Conservation (phyloP, 202 grass and related monocot species). For the Panicum hallii region DNA sequence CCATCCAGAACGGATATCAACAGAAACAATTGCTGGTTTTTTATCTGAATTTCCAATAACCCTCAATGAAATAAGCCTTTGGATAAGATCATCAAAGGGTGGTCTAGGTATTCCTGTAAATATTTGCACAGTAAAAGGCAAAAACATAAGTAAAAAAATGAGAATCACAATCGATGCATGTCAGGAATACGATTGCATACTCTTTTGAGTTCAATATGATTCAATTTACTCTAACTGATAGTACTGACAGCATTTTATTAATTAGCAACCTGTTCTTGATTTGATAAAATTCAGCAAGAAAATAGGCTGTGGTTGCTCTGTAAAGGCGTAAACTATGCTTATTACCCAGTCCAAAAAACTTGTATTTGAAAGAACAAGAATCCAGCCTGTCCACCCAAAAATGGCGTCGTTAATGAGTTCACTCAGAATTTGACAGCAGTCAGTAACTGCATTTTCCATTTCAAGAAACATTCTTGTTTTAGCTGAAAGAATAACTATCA, state of each 20-base stretch:
- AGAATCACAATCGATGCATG: conserved; percentile 7
- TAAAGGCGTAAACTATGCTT: background rate
- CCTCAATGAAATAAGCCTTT: conserved; percentile 61
- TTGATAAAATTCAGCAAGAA: background rate
- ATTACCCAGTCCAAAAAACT: background rate
- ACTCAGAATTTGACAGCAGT: background rate
- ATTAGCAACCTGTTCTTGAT: conserved; percentile 1
- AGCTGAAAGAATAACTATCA: conserved; percentile 7
- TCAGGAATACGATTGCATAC: background rate
- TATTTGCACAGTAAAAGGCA: background rate
- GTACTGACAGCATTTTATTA: background rate
- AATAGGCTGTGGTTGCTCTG: conserved; percentile 16
- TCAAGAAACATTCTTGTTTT: conserved; percentile 18
- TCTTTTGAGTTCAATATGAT: conserved; percentile 22
- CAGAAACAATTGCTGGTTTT: conserved; percentile 69
- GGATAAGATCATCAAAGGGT: conserved; percentile 86
- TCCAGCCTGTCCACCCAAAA: background rate
- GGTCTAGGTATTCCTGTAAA: conserved; percentile 70
- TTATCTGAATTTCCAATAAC: conserved; percentile 39
- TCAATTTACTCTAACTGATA: conserved; percentile 26
- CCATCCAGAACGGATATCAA: conserved; percentile 96
- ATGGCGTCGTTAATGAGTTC: background rate
- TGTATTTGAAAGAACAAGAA: conserved; percentile 14
- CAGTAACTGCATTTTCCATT: conserved; percentile 5
- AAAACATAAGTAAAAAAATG: conserved; percentile 15